Percentiles rank a stretch among this genome's conserved stretches.
Conservation (phyloP, 768 basidiomycete genomes). For the Porpolomopsis calyptriformis region DNA sequence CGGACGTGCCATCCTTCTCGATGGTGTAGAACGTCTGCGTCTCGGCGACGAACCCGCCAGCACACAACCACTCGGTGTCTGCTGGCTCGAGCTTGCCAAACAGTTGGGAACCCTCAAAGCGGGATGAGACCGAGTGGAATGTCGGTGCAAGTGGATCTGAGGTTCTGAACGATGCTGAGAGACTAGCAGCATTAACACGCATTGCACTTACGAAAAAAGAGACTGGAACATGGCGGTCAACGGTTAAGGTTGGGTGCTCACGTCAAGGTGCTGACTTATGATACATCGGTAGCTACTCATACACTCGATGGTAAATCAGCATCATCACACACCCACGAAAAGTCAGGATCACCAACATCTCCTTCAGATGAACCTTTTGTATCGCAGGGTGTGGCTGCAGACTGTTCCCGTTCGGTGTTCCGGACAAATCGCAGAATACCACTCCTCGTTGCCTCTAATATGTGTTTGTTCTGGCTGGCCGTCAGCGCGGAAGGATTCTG, state of each 20-base stretch:
- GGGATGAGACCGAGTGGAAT: slow-evolving; percentile 72
- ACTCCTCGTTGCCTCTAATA: slow-evolving; percentile 39
- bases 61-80: slow-evolving; percentile 77
- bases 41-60: slow-evolving; percentile 80
- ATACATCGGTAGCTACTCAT: no score
- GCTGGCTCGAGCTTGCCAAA: slow-evolving; percentile 65
- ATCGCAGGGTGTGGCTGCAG: no score
- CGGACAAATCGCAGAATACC: slow-evolving; percentile 42
- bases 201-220: slow-evolving; percentile 59
- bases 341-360: slow-evolving; percentile 20
- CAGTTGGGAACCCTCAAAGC: slow-evolving; percentile 41
- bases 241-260: not conserved
- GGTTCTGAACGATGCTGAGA: slow-evolving; percentile 29
- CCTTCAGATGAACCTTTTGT: no score
- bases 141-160: slow-evolving; percentile 62
- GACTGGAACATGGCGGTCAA: slow-evolving; percentile 61
- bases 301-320: slow-evolving; percentile 17
- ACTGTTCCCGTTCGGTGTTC: slow-evolving; percentile 5
- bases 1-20: slow-evolving; percentile 63
- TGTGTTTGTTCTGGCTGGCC: slow-evolving; percentile 38
- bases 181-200: not conserved
- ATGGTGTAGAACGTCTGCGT: slow-evolving; percentile 83
- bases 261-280: no score
- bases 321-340: slow-evolving; percentile 36
- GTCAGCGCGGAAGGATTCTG: slow-evolving; percentile 56